Conservation (phyloP, 148 eudicot genomes). For the Talinum fruticosum region DNA sequence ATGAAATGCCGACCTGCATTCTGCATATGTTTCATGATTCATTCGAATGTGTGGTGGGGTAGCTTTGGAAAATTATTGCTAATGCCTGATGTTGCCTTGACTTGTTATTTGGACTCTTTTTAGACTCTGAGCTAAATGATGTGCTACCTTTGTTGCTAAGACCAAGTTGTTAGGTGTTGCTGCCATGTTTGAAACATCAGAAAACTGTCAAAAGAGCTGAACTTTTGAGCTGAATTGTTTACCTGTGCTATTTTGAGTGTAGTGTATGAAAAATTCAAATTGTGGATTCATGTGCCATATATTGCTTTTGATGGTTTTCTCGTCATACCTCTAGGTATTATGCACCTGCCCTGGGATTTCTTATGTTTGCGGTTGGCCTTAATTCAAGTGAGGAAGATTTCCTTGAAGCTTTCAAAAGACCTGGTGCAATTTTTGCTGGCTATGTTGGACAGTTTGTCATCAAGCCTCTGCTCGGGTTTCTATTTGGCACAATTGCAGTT, state of each 20-base stretch:
- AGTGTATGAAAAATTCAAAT: neutral
- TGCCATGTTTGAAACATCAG: neutral
- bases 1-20: neutral
- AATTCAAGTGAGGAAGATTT: conserved; percentile 91
- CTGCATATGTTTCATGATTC: neutral
- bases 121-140: neutral
- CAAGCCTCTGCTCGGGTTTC: conserved; percentile 84
- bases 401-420: conserved; percentile 83
- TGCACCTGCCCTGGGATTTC: conserved; percentile 87
- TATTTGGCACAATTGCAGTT: conserved; percentile 75
- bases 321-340: conserved; percentile 57
- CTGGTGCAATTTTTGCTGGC: conserved; percentile 73
- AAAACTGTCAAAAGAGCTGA: conserved; percentile 1
- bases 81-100: neutral
- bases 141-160: neutral
- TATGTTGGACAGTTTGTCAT: conserved; percentile 80
- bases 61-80: neutral
- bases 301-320: conserved; percentile 12
- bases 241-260: neutral
- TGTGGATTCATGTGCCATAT: neutral
- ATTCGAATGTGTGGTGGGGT: neutral
- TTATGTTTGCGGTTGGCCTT: conserved; percentile 93
- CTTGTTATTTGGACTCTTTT: neutral
- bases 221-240: neutral
- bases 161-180: neutral